A percentile compares a stretch with the other conserved stretches of the same genome.
Conservation (phyloP, 257 asterid species). For the Fraxinus excelsior region DNA sequence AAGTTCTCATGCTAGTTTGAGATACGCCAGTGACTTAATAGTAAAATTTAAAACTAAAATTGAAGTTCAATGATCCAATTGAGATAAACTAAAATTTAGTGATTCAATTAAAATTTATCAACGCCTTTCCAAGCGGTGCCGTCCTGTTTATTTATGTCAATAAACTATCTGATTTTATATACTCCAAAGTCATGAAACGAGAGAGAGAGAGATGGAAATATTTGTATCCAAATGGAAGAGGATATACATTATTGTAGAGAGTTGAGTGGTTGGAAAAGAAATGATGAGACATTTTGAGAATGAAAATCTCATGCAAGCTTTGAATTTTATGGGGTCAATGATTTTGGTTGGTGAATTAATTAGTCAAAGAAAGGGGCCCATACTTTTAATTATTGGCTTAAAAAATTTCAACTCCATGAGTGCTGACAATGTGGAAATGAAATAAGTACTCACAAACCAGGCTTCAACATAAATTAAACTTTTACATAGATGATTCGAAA, state of each 20-base stretch:
- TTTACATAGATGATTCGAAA: too few species aligned
- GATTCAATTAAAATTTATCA: too few species aligned
- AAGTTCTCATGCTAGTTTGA: too few species aligned
- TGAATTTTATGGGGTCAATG: conserved; percentile 3
- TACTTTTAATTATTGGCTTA: not conserved
- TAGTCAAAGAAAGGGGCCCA: not conserved
- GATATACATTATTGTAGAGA: not conserved
- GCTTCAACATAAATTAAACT: not conserved
- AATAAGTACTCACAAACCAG: not conserved
- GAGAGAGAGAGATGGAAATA: not conserved
- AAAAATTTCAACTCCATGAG: not conserved
- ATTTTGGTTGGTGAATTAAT: conserved; percentile 2
- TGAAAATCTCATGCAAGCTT: conserved; percentile 30
- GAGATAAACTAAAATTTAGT: too few species aligned
- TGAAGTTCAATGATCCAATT: too few species aligned
- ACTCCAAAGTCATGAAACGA: not conserved
- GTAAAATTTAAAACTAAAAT: too few species aligned
- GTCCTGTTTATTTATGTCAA: too few species aligned
- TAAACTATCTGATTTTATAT: too few species aligned
- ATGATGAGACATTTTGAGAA: conserved; percentile 5
- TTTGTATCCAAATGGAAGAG: not conserved
- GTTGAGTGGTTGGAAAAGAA: not conserved
- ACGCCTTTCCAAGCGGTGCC: too few species aligned
- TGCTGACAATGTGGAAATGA: not conserved
- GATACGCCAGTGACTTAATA: too few species aligned